A percentile compares a stretch with the other conserved stretches of the same genome.
Conservation (phyloP, 2,329 filamentous ascomycete species). For the Aspergillus quadrilineatus region DNA sequence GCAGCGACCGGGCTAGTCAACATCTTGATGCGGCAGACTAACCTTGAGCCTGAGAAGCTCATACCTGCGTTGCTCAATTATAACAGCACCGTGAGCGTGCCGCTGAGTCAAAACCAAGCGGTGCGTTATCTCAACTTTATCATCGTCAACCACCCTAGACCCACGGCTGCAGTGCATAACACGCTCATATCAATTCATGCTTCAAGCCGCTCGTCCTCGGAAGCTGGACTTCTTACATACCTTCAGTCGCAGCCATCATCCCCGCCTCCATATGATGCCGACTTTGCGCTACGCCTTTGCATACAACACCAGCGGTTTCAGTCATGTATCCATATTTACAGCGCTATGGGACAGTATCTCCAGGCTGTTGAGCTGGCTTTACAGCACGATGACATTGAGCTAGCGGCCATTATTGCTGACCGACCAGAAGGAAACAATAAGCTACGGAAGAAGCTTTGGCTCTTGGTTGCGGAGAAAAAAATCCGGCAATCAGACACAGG, state of each 20-base stretch:
- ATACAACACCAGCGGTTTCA: slow-evolving; percentile 92
- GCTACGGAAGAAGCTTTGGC: slow-evolving; percentile 90
- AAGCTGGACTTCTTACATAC: slow-evolving; percentile 81
- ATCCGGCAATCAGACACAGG: slow-evolving; percentile 76
- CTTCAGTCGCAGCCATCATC: slow-evolving; percentile 87
- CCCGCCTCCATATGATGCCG: slow-evolving; percentile 82
- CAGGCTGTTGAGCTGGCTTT: slow-evolving; percentile 91
- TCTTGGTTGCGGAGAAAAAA: slow-evolving; percentile 90
- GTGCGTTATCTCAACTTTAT: slow-evolving; percentile 90
- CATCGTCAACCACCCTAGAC: slow-evolving; percentile 78
- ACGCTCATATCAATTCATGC: slow-evolving; percentile 96
- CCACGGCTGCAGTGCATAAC: slow-evolving; percentile 85
- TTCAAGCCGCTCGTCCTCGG: slow-evolving; percentile 76
- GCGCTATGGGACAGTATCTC: slow-evolving; percentile 89
- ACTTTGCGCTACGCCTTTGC: slow-evolving; percentile 92
- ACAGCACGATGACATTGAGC: slow-evolving; percentile 83
- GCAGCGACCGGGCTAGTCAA: slow-evolving; percentile 84
- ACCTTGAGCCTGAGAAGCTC: slow-evolving; percentile 79
- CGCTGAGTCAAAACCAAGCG: slow-evolving; percentile 79
- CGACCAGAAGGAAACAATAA: slow-evolving; percentile 72
- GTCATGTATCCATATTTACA: slow-evolving; percentile 96
- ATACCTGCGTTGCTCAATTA: slow-evolving; percentile 95
- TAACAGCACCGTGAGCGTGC: slow-evolving; percentile 68
- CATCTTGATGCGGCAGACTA: slow-evolving; percentile 86
- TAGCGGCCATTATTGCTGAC: slow-evolving; percentile 86